Evolutionary conservation across 140 eudicot genomes (phyloP).

Genomic region (Anethum foeniculum): DNA sequence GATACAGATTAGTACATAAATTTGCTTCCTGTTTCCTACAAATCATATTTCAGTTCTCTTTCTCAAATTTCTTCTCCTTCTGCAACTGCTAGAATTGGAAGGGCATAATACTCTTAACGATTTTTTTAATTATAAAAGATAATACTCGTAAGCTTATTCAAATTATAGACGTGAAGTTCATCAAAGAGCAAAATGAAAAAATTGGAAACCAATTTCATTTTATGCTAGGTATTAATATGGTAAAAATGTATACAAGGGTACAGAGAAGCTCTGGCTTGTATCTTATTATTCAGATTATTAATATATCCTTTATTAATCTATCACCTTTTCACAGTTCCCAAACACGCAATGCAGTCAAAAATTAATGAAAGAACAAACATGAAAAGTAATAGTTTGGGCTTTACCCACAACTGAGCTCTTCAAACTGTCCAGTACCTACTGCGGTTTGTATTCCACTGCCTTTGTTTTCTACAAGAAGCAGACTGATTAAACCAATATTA

Average conservation of each 20-base stretch:
- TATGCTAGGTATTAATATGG: neutral
- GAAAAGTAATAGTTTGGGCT: neutral
- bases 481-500: neutral
- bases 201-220: neutral
- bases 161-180: neutral
- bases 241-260: neutral
- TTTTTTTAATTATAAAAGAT: neutral
- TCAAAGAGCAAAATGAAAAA: neutral
- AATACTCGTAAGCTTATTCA: neutral
- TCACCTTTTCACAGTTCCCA: neutral
- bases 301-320: neutral
- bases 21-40: neutral
- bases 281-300: neutral
- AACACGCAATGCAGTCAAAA: neutral
- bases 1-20: neutral
- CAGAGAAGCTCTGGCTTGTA: neutral
- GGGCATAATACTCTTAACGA: neutral
- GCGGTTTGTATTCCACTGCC: conserved; percentile 67
- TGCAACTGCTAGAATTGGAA: neutral
- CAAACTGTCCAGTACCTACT: conserved; percentile 61
- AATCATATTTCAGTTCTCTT: neutral
- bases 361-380: neutral
- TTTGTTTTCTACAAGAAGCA: conserved; percentile 27
- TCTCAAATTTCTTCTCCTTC: neutral
- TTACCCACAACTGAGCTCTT: conserved; percentile 80